Conservation (phyloP, 176 grass and related monocot species). For the Aechmea fasciata region DNA sequence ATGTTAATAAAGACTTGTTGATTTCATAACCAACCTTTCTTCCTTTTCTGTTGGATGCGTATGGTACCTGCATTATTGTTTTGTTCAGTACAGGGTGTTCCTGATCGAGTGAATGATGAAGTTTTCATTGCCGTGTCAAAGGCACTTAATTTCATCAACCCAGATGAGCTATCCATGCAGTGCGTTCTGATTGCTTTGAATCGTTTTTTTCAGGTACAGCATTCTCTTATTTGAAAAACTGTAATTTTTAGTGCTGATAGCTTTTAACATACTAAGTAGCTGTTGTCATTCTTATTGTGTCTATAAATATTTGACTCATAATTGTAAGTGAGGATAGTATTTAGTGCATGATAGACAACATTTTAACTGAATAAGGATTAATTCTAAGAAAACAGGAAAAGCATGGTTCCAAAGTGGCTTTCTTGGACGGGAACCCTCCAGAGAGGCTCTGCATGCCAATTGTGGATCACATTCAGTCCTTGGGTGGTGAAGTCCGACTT, state of each 20-base stretch:
- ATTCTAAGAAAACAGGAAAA: slow-evolving; percentile 57
- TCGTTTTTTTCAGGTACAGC: slow-evolving; percentile 81
- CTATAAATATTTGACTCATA: background rate
- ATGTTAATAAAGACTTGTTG: background rate
- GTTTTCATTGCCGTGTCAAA: slow-evolving; percentile 99
- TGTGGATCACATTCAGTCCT: slow-evolving; percentile 71
- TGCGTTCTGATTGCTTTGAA: slow-evolving; percentile 97
- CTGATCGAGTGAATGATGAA: slow-evolving; percentile 79
- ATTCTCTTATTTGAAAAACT: background rate
- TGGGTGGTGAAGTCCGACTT: slow-evolving; percentile 80
- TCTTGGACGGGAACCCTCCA: slow-evolving; percentile 95
- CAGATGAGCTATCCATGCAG: slow-evolving; percentile 97
- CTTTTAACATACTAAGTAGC: no score
- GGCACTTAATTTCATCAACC: slow-evolving; percentile 99
- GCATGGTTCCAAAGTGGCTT: slow-evolving; percentile 96
- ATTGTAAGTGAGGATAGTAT: background rate
- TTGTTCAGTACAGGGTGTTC: slow-evolving; percentile 78
- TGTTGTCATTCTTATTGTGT: no score
- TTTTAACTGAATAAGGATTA: background rate
- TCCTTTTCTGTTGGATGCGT: background rate
- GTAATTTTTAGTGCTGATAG: background rate
- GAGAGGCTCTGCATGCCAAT: slow-evolving; percentile 94
- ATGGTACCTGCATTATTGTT: slow-evolving; percentile 37
- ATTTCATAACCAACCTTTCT: background rate
- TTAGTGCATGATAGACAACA: slow-evolving; percentile 7